Conservation (phyloP, 2,329 filamentous ascomycete genomes). For the Cercospora nicotianae region DNA sequence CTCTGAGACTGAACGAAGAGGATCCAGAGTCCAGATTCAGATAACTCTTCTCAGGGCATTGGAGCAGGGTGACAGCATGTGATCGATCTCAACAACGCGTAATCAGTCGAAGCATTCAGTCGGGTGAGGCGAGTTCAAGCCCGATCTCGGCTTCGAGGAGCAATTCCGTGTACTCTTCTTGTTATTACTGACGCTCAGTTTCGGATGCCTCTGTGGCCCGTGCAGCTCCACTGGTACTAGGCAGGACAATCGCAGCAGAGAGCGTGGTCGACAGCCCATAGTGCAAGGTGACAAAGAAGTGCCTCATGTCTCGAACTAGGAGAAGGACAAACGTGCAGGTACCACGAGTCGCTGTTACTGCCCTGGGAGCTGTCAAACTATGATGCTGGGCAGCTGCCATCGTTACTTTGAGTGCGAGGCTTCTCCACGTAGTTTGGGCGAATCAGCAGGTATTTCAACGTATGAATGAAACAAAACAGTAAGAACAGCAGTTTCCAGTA, state of each 20-base stretch:
- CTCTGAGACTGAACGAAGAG: neutral
- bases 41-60: neutral
- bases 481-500: neutral
- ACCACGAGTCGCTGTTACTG: neutral
- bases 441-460: neutral
- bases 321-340: neutral
- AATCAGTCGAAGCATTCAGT: neutral
- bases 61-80: neutral
- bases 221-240: neutral
- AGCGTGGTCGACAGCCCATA: neutral
- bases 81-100: neutral
- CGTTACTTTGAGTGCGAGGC: neutral
- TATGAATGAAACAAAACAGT: neutral
- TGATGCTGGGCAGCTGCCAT: neutral
- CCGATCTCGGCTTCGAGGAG: neutral
- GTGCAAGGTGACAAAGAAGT: neutral
- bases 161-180: neutral
- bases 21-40: neutral
- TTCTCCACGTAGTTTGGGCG: neutral
- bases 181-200: neutral
- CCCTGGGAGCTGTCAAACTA: neutral
- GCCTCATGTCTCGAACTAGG: neutral
- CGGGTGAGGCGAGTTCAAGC: neutral
- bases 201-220: neutral
- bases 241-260: neutral